Percentiles rank a stretch among this genome's conserved stretches.
These are phyloP conservation scores for Leptosphaerulina australis DNA, from an alignment of 2,329 filamentous ascomycete species.

Conservation along the genomic window DNA sequence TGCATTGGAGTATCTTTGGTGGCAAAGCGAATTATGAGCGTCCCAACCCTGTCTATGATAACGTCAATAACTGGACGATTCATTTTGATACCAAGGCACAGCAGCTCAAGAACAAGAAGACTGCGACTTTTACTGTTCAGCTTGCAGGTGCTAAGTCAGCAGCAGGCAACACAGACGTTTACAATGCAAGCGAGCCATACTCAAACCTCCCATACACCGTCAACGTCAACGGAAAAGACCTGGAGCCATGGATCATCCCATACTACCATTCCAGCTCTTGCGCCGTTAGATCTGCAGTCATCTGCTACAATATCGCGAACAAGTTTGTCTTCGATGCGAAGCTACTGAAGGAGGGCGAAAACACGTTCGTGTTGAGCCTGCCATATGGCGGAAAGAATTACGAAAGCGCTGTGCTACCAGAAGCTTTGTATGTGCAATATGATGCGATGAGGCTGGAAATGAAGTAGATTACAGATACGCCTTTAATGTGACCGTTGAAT, in stretches of 20 bases:
- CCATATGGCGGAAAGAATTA: conserved; percentile 65
- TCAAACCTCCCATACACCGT: conserved; percentile 61
- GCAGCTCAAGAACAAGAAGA: conserved; percentile 49
- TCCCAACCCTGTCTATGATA: conserved; percentile 51
- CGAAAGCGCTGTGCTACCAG: conserved; percentile 61
- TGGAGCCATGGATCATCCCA: conserved; percentile 64
- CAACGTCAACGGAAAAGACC: conserved; percentile 53
- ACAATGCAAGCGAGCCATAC: conserved; percentile 60
- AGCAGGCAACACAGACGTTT: conserved; percentile 66
- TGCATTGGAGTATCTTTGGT: conserved; percentile 69
- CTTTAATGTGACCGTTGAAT: no score
- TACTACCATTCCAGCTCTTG: conserved; percentile 65
- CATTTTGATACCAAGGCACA: conserved; percentile 24
- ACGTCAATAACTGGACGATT: conserved; percentile 34
- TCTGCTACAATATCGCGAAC: conserved; percentile 66
- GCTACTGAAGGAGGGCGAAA: conserved; percentile 59
- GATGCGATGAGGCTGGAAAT: conserved; percentile 68
- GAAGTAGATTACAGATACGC: conserved; percentile 40
- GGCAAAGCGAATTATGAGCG: conserved; percentile 58
- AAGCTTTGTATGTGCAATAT: conserved; percentile 66
- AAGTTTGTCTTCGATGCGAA: conserved; percentile 63
- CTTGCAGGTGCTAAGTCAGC: conserved; percentile 67
- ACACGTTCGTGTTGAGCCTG: conserved; percentile 63
- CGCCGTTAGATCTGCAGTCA: conserved; percentile 64
- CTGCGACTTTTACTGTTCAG: conserved; percentile 66